These are phyloP conservation scores for Exsudoporus frostii DNA, from an alignment of 768 basidiomycete genomes.

Conservation along the genomic window DNA sequence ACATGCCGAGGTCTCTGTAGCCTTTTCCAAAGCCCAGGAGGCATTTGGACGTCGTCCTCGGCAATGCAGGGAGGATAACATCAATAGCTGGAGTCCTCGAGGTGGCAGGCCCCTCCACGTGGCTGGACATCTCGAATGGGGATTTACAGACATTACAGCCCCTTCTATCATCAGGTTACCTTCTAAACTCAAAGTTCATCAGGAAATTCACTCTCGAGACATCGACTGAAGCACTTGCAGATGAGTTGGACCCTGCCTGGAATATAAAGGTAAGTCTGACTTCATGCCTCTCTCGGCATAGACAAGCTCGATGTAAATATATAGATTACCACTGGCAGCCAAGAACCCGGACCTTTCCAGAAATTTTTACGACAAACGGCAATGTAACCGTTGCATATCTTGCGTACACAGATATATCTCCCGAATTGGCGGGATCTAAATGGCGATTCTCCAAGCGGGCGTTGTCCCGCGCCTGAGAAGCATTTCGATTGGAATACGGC, in stretches of 20 bases:
- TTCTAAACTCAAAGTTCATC: background rate
- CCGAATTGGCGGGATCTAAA: conserved; percentile 5
- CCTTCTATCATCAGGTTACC: background rate
- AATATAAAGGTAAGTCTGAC: background rate
- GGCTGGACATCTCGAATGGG: conserved; percentile 31
- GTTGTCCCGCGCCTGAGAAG: conserved; percentile 11
- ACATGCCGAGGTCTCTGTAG: conserved; percentile 21
- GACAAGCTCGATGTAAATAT: background rate
- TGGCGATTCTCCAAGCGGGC: background rate
- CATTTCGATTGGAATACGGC: conserved; percentile 14
- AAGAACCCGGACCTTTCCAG: conserved; percentile 20
- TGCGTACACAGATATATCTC: conserved; percentile 20
- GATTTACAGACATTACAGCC: conserved; percentile 23
- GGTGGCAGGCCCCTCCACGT: conserved; percentile 36
- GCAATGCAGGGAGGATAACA: conserved; percentile 33
- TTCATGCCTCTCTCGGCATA: background rate
- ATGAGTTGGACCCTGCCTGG: background rate
- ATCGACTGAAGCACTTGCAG: conserved; percentile 20
- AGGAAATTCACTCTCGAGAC: conserved; percentile 29
- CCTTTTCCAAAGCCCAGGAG: conserved; percentile 27
- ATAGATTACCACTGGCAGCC: conserved; percentile 22
- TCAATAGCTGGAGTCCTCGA: conserved; percentile 36
- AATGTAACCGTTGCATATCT: conserved; percentile 4
- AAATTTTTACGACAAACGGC: background rate
- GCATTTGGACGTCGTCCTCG: conserved; percentile 39